These are phyloP conservation scores for Candida pseudoviswanathii DNA, from an alignment of 1,139 yeast genomes.

Conservation along the genomic window DNA sequence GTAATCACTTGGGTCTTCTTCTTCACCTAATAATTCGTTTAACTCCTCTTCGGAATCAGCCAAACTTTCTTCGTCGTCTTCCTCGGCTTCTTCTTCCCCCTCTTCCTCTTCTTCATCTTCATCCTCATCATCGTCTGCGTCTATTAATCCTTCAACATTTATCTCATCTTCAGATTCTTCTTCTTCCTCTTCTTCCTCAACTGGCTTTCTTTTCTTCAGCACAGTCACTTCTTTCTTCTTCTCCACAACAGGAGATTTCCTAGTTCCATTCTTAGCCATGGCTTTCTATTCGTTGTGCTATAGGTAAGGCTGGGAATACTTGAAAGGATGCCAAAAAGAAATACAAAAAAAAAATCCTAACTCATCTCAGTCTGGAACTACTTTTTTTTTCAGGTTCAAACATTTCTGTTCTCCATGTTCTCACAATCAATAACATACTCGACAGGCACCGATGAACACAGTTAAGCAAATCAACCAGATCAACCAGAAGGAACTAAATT, in stretches of 20 bases:
- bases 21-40: conserved; percentile 57
- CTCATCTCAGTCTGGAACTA: conserved; percentile 6
- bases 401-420: background rate
- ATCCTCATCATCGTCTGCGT: conserved; percentile 21
- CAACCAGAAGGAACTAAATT: conserved; percentile 67
- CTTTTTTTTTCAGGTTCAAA: conserved; percentile 2
- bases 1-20: conserved; percentile 38
- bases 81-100: conserved; percentile 30
- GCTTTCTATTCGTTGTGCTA: background rate
- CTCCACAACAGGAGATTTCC: conserved; percentile 10
- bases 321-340: background rate
- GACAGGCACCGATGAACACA: conserved; percentile 34
- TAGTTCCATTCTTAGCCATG: conserved; percentile 17
- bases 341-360: conserved; percentile 6
- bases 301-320: conserved; percentile 7
- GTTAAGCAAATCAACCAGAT: conserved; percentile 57
- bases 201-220: conserved; percentile 22
- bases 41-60: conserved; percentile 64
- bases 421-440: background rate
- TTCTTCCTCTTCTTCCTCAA: conserved; percentile 18
- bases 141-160: conserved; percentile 31
- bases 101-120: conserved; percentile 25
- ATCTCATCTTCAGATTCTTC: conserved; percentile 27
- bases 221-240: conserved; percentile 11
- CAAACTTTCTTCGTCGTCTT: conserved; percentile 24